These are phyloP conservation scores for Lomentospora prolificans DNA, from an alignment of 2,329 filamentous ascomycete genomes.

Conservation along the genomic window DNA sequence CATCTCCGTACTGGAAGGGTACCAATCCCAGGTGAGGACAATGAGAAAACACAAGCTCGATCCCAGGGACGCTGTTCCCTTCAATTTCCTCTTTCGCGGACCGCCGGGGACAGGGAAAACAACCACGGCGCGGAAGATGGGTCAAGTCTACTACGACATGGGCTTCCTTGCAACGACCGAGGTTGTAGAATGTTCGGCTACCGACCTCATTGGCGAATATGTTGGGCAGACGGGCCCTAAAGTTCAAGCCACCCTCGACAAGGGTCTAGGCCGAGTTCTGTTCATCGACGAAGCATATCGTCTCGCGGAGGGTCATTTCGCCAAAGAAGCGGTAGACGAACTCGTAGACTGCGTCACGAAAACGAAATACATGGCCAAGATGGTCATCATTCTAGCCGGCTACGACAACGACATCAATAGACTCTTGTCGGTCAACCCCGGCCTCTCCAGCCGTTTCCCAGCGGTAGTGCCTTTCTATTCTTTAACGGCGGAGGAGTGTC, in stretches of 20 bases:
- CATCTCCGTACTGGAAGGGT: slow-evolving; percentile 41
- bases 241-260: slow-evolving; percentile 46
- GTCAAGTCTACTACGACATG: slow-evolving; percentile 66
- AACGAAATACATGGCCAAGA: slow-evolving; percentile 44
- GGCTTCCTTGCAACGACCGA: slow-evolving; percentile 51
- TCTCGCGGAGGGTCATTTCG: slow-evolving; percentile 45
- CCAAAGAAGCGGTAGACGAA: slow-evolving; percentile 46
- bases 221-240: slow-evolving; percentile 59
- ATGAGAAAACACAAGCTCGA: slow-evolving; percentile 15
- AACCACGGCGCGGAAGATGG: slow-evolving; percentile 60
- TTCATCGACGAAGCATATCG: slow-evolving; percentile 68
- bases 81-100: slow-evolving; percentile 61
- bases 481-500: slow-evolving; percentile 43
- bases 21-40: slow-evolving; percentile 34
- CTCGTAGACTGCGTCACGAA: slow-evolving; percentile 44
- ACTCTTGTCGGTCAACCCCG: slow-evolving; percentile 51
- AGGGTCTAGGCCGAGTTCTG: slow-evolving; percentile 53
- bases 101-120: slow-evolving; percentile 63
- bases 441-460: slow-evolving; percentile 55
- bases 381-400: slow-evolving; percentile 60
- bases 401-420: slow-evolving; percentile 58
- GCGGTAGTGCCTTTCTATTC: slow-evolving; percentile 47
- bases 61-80: slow-evolving; percentile 47
- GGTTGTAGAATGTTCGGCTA: slow-evolving; percentile 57
- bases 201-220: slow-evolving; percentile 59